These are phyloP conservation scores for Chaetomium tenue DNA, from an alignment of 495 filamentous ascomycete species.

Conservation along the genomic window DNA sequence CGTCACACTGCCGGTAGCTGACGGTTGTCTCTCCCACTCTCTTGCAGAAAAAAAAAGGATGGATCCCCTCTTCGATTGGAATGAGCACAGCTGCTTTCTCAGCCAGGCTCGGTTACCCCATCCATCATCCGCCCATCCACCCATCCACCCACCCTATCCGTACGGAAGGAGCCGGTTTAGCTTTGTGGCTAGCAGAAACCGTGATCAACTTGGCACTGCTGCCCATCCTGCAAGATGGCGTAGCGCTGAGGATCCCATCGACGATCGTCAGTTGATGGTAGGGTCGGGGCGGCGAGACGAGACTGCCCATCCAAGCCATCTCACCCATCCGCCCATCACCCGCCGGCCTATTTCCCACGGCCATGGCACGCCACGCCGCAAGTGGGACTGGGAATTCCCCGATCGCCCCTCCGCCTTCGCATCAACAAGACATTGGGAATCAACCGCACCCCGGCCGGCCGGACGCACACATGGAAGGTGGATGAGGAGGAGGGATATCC, in stretches of 20 bases:
- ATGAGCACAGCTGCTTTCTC: background rate
- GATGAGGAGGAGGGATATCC: too few relatives aligned
- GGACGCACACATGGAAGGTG: too few relatives aligned
- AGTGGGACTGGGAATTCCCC: background rate
- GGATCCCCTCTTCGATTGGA: background rate
- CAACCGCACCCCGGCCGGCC: too few relatives aligned
- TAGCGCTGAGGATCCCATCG: background rate
- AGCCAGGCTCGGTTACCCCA: background rate
- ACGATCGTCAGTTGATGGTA: conserved; percentile 4
- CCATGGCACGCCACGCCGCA: conserved; percentile 1
- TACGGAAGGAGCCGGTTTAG: background rate
- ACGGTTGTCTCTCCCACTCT: background rate
- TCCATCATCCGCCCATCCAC: background rate
- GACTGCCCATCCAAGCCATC: background rate
- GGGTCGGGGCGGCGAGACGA: background rate
- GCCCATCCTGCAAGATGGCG: conserved; percentile 5
- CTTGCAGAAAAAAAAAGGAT: conserved; percentile 6
- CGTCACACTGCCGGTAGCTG: conserved; percentile 1
- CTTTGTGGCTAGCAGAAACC: background rate
- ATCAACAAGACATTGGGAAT: background rate
- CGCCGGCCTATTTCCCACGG: background rate
- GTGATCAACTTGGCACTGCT: background rate
- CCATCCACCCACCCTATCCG: background rate
- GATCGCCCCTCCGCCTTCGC: background rate
- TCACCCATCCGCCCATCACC: background rate